Evolutionary conservation across 495 filamentous ascomycete genomes (phyloP).

Genomic region (Penicillium crystallinum): DNA sequence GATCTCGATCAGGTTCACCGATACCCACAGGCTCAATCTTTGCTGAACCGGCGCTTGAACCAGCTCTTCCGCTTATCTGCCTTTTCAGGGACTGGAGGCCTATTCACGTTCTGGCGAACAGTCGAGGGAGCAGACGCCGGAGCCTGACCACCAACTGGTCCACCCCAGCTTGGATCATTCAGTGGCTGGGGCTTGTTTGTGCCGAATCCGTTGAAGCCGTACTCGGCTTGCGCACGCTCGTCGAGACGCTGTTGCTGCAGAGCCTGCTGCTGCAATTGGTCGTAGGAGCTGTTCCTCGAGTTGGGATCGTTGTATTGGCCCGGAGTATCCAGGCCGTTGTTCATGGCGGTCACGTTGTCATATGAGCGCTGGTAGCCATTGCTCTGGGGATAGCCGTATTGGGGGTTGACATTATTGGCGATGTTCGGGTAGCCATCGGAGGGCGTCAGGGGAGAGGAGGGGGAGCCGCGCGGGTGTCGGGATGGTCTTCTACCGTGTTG

Average conservation of each 20-base stretch:
- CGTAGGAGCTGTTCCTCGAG: slow-evolving; percentile 85
- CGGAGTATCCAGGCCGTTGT: slow-evolving; percentile 64
- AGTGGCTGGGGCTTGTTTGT: slow-evolving; percentile 11
- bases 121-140: not conserved
- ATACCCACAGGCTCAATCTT: slow-evolving; percentile 28
- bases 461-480: slow-evolving; percentile 35
- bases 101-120: slow-evolving; percentile 23
- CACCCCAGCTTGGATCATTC: slow-evolving; percentile 19
- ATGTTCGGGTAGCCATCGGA: slow-evolving; percentile 17
- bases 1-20: not conserved
- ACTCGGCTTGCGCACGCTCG: slow-evolving; percentile 51
- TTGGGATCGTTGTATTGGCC: slow-evolving; percentile 86
- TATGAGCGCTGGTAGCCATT: slow-evolving; percentile 69
- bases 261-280: slow-evolving; percentile 56
- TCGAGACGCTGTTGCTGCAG: slow-evolving; percentile 36
- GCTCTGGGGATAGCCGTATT: slow-evolving; percentile 53
- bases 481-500: slow-evolving; percentile 19
- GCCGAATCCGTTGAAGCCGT: slow-evolving; percentile 51
- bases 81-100: not conserved
- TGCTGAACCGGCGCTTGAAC: slow-evolving; percentile 80
- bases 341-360: slow-evolving; percentile 73
- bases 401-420: slow-evolving; percentile 28
- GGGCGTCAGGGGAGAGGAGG: not conserved
- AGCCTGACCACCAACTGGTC: slow-evolving; percentile 19
- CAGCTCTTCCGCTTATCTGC: slow-evolving; percentile 81